Conservation (phyloP, 345 rosid species). For the Isatis tinctoria region DNA sequence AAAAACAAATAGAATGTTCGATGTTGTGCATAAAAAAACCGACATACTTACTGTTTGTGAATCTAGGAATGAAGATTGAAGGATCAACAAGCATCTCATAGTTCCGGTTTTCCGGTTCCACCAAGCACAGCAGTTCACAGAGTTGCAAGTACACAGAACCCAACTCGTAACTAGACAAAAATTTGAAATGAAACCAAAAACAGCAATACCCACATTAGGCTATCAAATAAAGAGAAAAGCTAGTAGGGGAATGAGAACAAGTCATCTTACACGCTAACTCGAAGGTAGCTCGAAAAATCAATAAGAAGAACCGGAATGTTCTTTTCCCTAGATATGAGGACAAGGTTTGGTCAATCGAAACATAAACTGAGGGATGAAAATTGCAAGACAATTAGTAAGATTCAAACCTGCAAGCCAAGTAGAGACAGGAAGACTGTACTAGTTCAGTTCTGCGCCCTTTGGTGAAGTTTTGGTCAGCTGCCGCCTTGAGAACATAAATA, state of each 20-base stretch:
- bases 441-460: constrained; percentile 81
- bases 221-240: not conserved
- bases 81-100: constrained; percentile 72
- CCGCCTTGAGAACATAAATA: constrained; percentile 36
- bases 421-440: constrained; percentile 86
- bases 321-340: constrained; percentile 54
- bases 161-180: constrained; percentile 74
- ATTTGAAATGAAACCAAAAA: constrained; percentile 42
- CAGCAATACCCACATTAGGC: not conserved
- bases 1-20: not conserved
- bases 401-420: constrained; percentile 71
- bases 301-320: constrained; percentile 73
- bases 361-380: not conserved
- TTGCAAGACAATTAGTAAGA: too few relatives aligned
- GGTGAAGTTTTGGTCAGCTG: constrained; percentile 43
- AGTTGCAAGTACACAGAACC: constrained; percentile 94
- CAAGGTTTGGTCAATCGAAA: not conserved
- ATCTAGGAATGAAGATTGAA: constrained; percentile 76
- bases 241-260: not conserved
- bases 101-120: constrained; percentile 47
- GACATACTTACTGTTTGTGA: constrained; percentile 59
- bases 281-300: constrained; percentile 76
- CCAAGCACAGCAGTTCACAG: constrained; percentile 59
- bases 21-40: not conserved
- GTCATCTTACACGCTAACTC: constrained; percentile 67